phyloP scores from a whole-genome alignment of 257 asterid genomes.

The Solanum appendiculatum region DNA sequence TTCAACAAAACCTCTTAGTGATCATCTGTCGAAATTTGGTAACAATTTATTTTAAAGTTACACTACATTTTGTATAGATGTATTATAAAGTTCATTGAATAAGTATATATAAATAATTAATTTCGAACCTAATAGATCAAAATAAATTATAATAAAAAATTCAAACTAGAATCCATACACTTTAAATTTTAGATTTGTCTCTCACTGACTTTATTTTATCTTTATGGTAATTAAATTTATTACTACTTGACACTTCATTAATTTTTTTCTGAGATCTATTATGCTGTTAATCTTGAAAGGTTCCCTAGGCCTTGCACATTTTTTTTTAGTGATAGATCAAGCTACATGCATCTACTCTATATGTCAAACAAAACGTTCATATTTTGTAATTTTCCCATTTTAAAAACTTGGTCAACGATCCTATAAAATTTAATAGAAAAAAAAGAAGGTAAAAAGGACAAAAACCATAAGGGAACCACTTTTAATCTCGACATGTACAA shows the following conservation, averaged over 20 bases:
- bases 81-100: too few species aligned
- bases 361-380: neutral
- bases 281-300: neutral
- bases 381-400: neutral
- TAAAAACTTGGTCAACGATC: neutral
- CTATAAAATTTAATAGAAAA: neutral
- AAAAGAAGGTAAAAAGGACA: neutral
- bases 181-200: neutral
- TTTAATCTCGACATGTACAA: neutral
- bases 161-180: neutral
- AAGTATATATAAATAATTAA: too few species aligned
- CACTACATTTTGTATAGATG: neutral
- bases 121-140: neutral
- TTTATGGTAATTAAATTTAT: neutral
- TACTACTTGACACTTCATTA: neutral
- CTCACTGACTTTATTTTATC: neutral
- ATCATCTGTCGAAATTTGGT: neutral
- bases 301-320: neutral
- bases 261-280: neutral
- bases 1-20: too few species aligned
- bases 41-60: neutral
- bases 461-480: neutral
- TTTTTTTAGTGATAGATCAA: neutral
- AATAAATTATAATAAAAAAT: neutral
- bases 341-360: neutral